phyloP scores from a whole-genome alignment of 2,329 filamentous ascomycete species.

The Exophiala aquamarina region DNA sequence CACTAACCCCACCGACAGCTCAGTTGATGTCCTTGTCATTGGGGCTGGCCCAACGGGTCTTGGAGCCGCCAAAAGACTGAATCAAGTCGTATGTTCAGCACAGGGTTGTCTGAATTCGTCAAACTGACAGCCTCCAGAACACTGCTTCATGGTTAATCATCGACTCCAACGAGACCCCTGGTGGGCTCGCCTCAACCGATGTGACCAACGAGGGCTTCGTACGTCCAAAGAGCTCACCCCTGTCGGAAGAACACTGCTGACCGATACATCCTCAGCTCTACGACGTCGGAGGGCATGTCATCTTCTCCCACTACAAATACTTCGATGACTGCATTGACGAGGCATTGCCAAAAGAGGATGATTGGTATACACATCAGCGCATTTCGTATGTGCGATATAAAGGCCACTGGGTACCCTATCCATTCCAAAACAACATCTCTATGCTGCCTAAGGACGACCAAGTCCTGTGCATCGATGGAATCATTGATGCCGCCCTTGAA shows the following conservation, averaged over 20 bases:
- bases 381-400: conserved; percentile 99
- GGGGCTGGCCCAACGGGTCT: conserved; percentile 96
- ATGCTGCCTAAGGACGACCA: conserved; percentile 97
- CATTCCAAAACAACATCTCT: conserved; percentile 99
- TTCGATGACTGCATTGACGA: conserved; percentile 99
- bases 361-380: conserved; percentile 98
- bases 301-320: conserved; percentile 99
- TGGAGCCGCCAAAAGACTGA: conserved; percentile 94
- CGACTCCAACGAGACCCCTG: conserved; percentile 86
- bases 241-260: background rate
- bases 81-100: conserved; percentile 77
- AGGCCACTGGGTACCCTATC: conserved; percentile 94
- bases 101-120: background rate
- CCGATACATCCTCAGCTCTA: conserved; percentile 67
- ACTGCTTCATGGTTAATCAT: conserved; percentile 94
- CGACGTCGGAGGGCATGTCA: conserved; percentile 97
- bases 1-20: conserved; percentile 52
- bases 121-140: conserved; percentile 57
- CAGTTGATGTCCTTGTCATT: conserved; percentile 96
- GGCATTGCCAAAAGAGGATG: conserved; percentile 86
- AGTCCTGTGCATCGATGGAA: conserved; percentile 87
- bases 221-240: conserved; percentile 6
- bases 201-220: conserved; percentile 73
- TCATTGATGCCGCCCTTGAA: conserved; percentile 92
- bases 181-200: conserved; percentile 94